Base-by-base conservation (phyloP, 805 yeast genomes). In the Ogataea zsoltii region DNA sequence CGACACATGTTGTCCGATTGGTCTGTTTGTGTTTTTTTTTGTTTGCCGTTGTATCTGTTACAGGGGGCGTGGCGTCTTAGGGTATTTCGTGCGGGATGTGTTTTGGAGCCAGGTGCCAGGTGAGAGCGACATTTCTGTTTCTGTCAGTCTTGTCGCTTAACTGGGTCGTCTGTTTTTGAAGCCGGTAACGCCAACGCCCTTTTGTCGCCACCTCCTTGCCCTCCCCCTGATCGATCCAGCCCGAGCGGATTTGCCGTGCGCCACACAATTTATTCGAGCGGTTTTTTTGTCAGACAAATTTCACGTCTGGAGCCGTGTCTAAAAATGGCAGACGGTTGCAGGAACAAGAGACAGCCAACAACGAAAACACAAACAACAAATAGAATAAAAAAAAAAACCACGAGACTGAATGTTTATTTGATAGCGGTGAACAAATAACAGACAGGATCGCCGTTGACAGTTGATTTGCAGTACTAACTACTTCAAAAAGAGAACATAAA, bases 321-420 rank as follows among this genome's bases (percentile, higher is more conserved):
- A 10, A 25, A 34, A 44, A 33, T 48, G 51, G 42, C 51, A 48
- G 51, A 40, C 10, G 11, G 23, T 33, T 17, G 41, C 16, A 38
- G 42, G 45, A 46, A 46, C 39, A 33, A 32, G 36, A 32, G 32
- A 40, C 36, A 30, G 34, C 41, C 33, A 38, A 29, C 34, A 38
- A 38, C 37, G 37, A 39, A 36, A 47, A 48, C 40, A 44, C 48
- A 44, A 48, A 48, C 48, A 44, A 46, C 41, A 25, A 40, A 15
- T 38, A 38, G 40, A 37, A 37, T 25, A 37, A 37, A 37, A 35
- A 23, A n/a, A 23, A 7, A 7, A 15, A 5, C n/a, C 16, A 28
- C 31, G 14, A n/a, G 41, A 30, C 28, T 30, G 34, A 18, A 11
- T n/a, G 17, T 6, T 38, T 37, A 15, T 37, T 37, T 37, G 40